A percentile compares a stretch with the other conserved stretches of the same genome.
These are phyloP conservation scores for Talaromyces stipitatus DNA, from an alignment of 495 filamentous ascomycete species.

Conservation along the genomic window DNA sequence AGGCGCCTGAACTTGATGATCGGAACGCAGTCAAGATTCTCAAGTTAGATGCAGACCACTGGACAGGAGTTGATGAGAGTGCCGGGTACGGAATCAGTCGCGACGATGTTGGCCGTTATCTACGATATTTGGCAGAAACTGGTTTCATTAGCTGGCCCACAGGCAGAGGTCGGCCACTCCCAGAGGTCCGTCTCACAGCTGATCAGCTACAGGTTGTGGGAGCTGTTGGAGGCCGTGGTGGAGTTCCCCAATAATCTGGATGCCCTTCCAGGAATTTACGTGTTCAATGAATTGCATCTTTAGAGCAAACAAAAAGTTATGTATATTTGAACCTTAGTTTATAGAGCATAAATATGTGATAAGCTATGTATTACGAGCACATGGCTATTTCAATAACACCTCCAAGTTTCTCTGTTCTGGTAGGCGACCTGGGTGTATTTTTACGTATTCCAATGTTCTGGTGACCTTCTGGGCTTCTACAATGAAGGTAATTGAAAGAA, in stretches of 20 bases:
- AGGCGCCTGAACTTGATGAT: conserved; percentile 76
- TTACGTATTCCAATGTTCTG: background rate
- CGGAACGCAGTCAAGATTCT: conserved; percentile 59
- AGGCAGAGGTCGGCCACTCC: conserved; percentile 36
- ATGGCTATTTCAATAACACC: background rate
- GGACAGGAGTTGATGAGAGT: conserved; percentile 56
- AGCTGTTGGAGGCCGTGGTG: conserved; percentile 43
- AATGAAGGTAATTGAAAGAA: too few relatives aligned
- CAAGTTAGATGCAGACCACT: conserved; percentile 46
- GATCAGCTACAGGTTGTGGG: conserved; percentile 43
- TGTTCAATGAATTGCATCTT: background rate
- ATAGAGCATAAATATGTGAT: background rate
- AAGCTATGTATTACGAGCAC: background rate
- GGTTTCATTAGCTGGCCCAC: conserved; percentile 61
- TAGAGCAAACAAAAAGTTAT: conserved; percentile 4
- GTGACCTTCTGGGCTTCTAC: background rate
- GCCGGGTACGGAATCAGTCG: conserved; percentile 57
- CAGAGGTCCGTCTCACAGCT: conserved; percentile 36
- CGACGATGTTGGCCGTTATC: conserved; percentile 63
- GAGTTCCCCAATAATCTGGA: conserved; percentile 4
- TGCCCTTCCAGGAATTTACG: background rate
- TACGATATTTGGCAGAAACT: conserved; percentile 61
- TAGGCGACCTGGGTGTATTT: background rate
- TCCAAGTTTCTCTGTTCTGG: background rate
- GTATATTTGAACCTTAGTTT: background rate